Conservation (phyloP, 2,329 filamentous ascomycete genomes). For the Emericellopsis atlantica region DNA sequence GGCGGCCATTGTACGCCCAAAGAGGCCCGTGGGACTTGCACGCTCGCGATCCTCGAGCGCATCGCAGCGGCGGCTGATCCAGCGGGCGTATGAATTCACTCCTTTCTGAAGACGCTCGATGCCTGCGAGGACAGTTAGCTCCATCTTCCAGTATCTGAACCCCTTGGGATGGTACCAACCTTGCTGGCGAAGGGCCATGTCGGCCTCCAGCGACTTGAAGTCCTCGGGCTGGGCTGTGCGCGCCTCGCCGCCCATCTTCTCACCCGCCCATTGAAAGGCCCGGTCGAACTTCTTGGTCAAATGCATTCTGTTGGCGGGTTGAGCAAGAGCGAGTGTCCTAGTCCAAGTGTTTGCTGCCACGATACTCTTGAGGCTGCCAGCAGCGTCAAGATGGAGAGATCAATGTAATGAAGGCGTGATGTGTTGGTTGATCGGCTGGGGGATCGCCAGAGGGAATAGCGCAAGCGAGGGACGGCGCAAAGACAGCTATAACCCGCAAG, state of each 20-base stretch:
- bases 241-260: constrained; percentile 87
- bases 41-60: constrained; percentile 76
- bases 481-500: too few species aligned
- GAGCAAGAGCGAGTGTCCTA: too few species aligned
- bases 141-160: neutral
- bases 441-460: too few species aligned
- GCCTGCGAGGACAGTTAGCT: constrained; percentile 35
- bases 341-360: too few species aligned
- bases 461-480: too few species aligned
- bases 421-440: too few species aligned
- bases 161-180: constrained; percentile 36
- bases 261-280: constrained; percentile 95
- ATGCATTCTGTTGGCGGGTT: constrained; percentile 25
- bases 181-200: constrained; percentile 82
- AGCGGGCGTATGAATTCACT: constrained; percentile 79
- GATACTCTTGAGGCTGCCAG: too few species aligned
- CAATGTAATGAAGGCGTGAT: too few species aligned
- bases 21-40: constrained; percentile 61
- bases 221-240: constrained; percentile 82
- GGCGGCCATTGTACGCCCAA: constrained; percentile 74
- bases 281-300: constrained; percentile 81
- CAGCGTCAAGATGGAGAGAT: too few species aligned
- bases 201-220: constrained; percentile 78
- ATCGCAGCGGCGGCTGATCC: constrained; percentile 72
- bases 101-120: constrained; percentile 84